A percentile compares a stretch with the other conserved stretches of the same genome.
These are phyloP conservation scores for Cryptosporidium ryanae DNA, from an alignment of 169 alveolate genomes.

Conservation along the genomic window DNA sequence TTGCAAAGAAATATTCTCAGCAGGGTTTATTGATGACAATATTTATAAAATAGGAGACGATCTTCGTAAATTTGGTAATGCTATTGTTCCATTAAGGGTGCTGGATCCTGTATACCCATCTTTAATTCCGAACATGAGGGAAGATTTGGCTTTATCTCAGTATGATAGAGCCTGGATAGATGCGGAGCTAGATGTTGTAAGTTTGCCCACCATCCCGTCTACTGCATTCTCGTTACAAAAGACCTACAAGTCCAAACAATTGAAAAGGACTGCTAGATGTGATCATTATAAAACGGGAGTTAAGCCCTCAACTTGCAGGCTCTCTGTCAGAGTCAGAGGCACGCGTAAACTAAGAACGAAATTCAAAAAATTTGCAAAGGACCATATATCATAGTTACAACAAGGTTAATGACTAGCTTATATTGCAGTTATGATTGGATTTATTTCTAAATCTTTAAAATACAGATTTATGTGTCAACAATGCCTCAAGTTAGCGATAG, in stretches of 20 bases:
- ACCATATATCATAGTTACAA: too few species aligned
- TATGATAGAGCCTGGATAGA: conserved; percentile 26
- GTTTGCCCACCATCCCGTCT: neutral
- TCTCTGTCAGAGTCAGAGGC: too few species aligned
- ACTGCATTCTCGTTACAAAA: conserved; percentile 1
- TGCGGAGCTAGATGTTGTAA: neutral
- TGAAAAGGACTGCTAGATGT: neutral
- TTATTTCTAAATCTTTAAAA: too few species aligned
- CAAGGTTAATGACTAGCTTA: too few species aligned
- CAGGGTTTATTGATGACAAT: conserved; percentile 35
- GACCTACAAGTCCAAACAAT: neutral
- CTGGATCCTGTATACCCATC: neutral
- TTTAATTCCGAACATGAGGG: conserved; percentile 5
- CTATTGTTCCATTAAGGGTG: conserved; percentile 29
- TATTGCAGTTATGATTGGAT: too few species aligned
- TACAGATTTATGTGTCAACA: too few species aligned
- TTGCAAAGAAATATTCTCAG: conserved; percentile 55
- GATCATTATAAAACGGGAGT: neutral
- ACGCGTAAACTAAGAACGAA: too few species aligned
- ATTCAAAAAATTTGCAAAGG: too few species aligned
- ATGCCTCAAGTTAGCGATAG: too few species aligned
- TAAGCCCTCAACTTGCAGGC: too few species aligned
- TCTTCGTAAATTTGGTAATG: neutral
- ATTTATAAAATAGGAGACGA: neutral
- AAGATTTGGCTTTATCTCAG: neutral